Evolutionary conservation across 2,329 filamentous ascomycete genomes (phyloP), one percentile per base, ranked within the genome.

Genomic region (Ophiosphaerella korrae): DNA sequence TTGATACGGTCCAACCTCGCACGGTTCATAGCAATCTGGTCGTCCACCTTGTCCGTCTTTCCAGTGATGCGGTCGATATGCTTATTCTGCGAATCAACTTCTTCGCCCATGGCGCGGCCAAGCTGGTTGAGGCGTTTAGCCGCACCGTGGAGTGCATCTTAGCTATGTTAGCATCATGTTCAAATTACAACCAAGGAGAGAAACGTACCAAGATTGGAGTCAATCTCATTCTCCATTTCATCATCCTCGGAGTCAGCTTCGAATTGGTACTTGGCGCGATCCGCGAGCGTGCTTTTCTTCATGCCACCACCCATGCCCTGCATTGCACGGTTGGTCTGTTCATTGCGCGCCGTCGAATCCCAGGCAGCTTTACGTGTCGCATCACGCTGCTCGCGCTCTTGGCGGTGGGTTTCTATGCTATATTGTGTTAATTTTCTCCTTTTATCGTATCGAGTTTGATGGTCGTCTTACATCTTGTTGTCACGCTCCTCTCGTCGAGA

Each of bases 31-130:
- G 85, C 85, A 64, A 93, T 89, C 68, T 88, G 84, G 60, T 93
- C 89, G 42, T 72, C 70, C 83, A 96, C 89, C 63, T 81, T 83
- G 71, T 96, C 91, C 75, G 87, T 93, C 90, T 95, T 95, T 60
- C 78, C 78, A 58, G 84, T 89, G 68, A 97, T 90, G 52, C 86
- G 82, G 55, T 89, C 87, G 66, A 96, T 88, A 66, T 87, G 82
- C 64, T 82, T 82, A 74, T 95, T 95, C 77, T 95, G 89, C 50
- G 82, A 77, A 54, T 90, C 86, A 21, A 94, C 82, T 70, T 94
- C 90, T 40, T 83, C 78, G 41, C 87, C 88, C 67, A 91, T 92
- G 39, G 88, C 89, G 60, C 82, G 80, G 13, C 89, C 89, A 18
- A 94, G 79, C 57, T 82, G 78, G 66, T 95, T 92, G 70, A 96